phyloP scores from a whole-genome alignment of 2,329 filamentous ascomycete species.

The Colletotrichum cordylinicola region DNA sequence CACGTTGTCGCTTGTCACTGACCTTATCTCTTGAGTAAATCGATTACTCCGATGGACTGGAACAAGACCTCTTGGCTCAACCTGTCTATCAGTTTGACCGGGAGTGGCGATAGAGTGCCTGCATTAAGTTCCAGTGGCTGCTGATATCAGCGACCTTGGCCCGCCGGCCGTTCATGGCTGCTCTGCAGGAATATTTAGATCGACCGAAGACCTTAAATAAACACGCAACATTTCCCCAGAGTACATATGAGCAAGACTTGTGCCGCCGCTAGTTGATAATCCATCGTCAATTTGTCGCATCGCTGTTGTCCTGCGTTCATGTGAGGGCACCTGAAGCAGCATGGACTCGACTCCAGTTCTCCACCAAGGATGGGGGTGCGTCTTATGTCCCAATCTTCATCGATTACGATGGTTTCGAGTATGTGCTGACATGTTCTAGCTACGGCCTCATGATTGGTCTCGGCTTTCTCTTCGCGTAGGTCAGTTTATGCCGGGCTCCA shows the following conservation, averaged over 20 bases:
- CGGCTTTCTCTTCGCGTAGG: slow-evolving; percentile 18
- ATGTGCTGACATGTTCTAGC: neutral
- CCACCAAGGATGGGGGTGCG: slow-evolving; percentile 22
- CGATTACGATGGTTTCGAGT: too few relatives aligned
- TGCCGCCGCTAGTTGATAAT: too few relatives aligned
- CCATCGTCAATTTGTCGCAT: neutral
- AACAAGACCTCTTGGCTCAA: neutral
- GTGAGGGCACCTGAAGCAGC: neutral
- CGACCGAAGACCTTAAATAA: too few relatives aligned
- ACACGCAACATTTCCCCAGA: too few relatives aligned
- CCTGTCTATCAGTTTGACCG: neutral
- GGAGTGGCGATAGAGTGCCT: neutral
- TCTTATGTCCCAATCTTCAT: neutral
- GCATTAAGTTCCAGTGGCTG: neutral
- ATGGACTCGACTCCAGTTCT: slow-evolving; percentile 21
- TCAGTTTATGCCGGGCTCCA: neutral
- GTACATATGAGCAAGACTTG: too few relatives aligned
- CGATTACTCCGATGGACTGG: neutral
- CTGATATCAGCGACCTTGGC: neutral
- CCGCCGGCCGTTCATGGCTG: neutral
- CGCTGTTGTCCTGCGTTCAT: neutral
- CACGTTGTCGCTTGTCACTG: neutral
- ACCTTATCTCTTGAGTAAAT: slow-evolving; percentile 15
- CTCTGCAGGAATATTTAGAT: too few relatives aligned
- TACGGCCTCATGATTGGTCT: slow-evolving; percentile 24